Evolutionary conservation across 257 asterid species (phyloP), one percentile per base, ranked within the genome.

Genomic region (Thymus mandschuricus): DNA sequence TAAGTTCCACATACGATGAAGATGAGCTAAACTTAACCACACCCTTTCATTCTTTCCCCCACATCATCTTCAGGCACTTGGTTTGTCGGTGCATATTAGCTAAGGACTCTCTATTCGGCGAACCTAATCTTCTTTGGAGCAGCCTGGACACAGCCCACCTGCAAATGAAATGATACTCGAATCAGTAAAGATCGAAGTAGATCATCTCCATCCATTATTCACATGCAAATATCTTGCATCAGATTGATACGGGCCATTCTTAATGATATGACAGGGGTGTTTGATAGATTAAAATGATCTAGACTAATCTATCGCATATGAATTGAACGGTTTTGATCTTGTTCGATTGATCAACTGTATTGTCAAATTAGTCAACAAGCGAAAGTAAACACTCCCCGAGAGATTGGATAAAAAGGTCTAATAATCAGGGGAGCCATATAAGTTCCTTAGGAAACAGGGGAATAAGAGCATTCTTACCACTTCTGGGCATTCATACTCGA

Each of bases 51-150:
- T 29, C 45, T 15, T 15, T 31, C 31, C 0, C 7, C 8, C 5
- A n/a, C 56, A 62, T 69, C 48, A 60, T 38, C 52, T 60, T 10
- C 41, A 28, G 45, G 45, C 30, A 54, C 60, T 33, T 8, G 12
- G 21, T 2, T 52, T 50, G 48, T 6, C 15, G 30, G 1, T 38
- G 50, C 58, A 57, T 11, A 5, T 49, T 45, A 5, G 57, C 46
- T 44, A 5, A 44, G 12, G 46, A 70, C 40, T 34, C 33, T 56
- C 76, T 84, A 83, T 33, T 89, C 87, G 10, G 31, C 91, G 45
- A 92, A 85, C 71, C 69, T 89, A 15, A 86, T 93, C 88, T 91
- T 94, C 92, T 94, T 89, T 3, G 97, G 92, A 58, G 84, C 83
- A 30, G 84, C 63, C 57, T 80, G 91, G 82, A 44, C 63, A 72